Evolutionary conservation across 2,329 filamentous ascomycete species (phyloP).

Genomic region (Arachnomyces sp.): DNA sequence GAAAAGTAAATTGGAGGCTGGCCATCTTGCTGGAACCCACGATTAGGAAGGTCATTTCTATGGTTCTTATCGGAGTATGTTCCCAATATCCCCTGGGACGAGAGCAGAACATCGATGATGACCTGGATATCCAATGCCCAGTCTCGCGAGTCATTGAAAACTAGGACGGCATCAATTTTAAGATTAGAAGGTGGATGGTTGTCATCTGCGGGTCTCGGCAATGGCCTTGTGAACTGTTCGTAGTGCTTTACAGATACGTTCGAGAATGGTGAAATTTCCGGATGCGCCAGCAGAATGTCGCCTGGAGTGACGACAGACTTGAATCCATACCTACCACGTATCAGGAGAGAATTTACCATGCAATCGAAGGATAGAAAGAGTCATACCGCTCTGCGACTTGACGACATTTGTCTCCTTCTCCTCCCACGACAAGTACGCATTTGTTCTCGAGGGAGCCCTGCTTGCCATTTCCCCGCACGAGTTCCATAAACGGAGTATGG

Average conservation of each 20-base stretch:
- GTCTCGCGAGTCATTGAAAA: constrained; percentile 93
- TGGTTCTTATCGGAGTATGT: constrained; percentile 71
- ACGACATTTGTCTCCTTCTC: constrained; percentile 59
- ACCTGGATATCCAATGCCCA: constrained; percentile 88
- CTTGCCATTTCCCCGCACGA: constrained; percentile 53
- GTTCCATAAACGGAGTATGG: constrained; percentile 78
- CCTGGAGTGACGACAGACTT: constrained; percentile 74
- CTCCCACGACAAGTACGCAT: constrained; percentile 68
- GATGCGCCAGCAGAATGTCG: constrained; percentile 69
- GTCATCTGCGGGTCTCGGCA: constrained; percentile 28
- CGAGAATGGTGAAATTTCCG: constrained; percentile 77
- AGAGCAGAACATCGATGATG: constrained; percentile 75
- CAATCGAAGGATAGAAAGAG: not conserved
- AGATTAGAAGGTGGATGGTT: constrained; percentile 46
- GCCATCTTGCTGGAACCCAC: constrained; percentile 72
- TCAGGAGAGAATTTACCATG: not conserved
- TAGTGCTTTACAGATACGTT: constrained; percentile 58
- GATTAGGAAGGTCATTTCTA: constrained; percentile 54
- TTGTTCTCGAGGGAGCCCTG: constrained; percentile 50
- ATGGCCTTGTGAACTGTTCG: constrained; percentile 34
- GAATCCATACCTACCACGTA: constrained; percentile 58
- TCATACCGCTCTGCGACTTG: constrained; percentile 60
- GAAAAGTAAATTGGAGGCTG: constrained; percentile 81
- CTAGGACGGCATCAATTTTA: constrained; percentile 82
- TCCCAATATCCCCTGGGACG: constrained; percentile 68